Conservation (phyloP, 345 rosid species). For the Murraya paniculata region DNA sequence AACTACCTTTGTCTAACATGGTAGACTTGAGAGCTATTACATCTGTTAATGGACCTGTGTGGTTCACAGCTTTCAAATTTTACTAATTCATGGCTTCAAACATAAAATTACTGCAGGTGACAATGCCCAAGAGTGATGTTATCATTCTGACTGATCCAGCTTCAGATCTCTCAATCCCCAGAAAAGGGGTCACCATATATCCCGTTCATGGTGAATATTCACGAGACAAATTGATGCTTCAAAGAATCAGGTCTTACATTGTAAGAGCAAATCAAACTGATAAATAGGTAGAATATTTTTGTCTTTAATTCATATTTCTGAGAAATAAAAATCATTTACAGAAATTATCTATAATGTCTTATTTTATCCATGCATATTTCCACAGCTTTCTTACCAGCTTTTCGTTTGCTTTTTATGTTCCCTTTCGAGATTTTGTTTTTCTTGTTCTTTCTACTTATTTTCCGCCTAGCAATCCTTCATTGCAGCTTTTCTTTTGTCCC, state of each 20-base stretch:
- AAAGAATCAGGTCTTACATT: constrained; percentile 97
- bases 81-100: neutral
- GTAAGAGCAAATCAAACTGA: constrained; percentile 69
- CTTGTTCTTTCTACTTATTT: neutral
- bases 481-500: neutral
- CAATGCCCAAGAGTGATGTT: constrained; percentile 71
- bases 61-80: neutral
- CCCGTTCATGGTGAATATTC: constrained; percentile 82
- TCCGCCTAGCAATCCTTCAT: neutral
- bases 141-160: constrained; percentile 82
- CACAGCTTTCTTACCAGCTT: neutral
- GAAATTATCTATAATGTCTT: neutral
- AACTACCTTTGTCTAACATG: neutral
- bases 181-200: constrained; percentile 51
- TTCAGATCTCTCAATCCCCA: constrained; percentile 58
- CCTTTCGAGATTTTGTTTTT: neutral
- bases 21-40: neutral
- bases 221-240: constrained; percentile 90
- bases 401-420: neutral
- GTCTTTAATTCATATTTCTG: neutral
- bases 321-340: neutral
- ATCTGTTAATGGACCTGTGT: neutral
- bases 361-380: neutral
- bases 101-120: constrained; percentile 46
- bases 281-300: constrained; percentile 51